Percentiles rank a stretch among this genome's conserved stretches.
Conservation (phyloP, 2,329 filamentous ascomycete species). For the Moelleriella libera region DNA sequence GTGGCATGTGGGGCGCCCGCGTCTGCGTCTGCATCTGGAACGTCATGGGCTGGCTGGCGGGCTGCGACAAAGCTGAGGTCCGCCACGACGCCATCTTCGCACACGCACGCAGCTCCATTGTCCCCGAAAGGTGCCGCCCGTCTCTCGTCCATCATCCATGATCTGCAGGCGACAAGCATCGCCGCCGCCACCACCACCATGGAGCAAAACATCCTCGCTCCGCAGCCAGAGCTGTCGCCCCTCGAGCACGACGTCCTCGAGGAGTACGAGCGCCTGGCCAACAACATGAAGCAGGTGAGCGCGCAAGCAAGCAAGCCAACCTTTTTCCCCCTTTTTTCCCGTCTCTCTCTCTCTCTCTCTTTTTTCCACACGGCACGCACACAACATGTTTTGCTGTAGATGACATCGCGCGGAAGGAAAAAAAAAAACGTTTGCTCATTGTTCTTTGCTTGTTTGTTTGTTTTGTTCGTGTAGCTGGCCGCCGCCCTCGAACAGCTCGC, state of each 20-base stretch:
- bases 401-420: not conserved
- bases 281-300: slow-evolving; percentile 78
- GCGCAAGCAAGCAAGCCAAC: too few species aligned
- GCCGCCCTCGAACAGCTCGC: slow-evolving; percentile 48
- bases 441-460: not conserved
- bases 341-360: not conserved
- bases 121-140: too few species aligned
- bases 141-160: not conserved
- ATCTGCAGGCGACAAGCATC: not conserved
- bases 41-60: too few species aligned
- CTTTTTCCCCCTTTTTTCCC: not conserved
- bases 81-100: too few species aligned
- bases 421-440: not conserved
- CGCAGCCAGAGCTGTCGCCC: slow-evolving; percentile 48
- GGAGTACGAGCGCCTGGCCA: slow-evolving; percentile 76
- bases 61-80: too few species aligned
- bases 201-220: slow-evolving; percentile 18
- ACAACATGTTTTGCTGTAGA: too few species aligned
- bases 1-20: too few species aligned
- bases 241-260: slow-evolving; percentile 91
- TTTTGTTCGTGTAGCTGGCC: slow-evolving; percentile 32
- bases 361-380: too few species aligned
- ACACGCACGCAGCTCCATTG: too few species aligned
- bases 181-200: slow-evolving; percentile 2
- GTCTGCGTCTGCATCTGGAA: too few species aligned